Evolutionary conservation across 2,329 filamentous ascomycete genomes (phyloP), one percentile per base, ranked within the genome.

Genomic region (Hypoxylon sp.): DNA sequence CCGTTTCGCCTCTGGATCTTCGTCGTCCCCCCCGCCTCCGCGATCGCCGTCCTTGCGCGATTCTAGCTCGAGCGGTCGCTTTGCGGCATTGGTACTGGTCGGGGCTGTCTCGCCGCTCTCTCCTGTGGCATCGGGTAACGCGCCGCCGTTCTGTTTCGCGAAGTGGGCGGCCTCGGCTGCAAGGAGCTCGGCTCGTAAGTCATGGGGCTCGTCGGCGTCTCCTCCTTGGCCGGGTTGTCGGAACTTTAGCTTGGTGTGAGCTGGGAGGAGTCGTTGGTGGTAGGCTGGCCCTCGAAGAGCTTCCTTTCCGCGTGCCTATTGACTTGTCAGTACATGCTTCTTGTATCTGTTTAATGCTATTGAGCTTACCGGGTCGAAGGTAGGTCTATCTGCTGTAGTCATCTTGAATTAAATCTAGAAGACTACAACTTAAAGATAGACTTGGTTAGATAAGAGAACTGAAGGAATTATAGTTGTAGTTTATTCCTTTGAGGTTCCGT

Each of bases 191-290:
- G 91, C 88, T 63, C 91, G 87, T 43, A 99, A 82, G 70, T 99
- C 93, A 68, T 89, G 90, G 50, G 80, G 75, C 36, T 75, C 69
- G 60, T 95, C 91, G 25, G 87, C 87, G 59, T 86, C 87, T 60
- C 90, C 90, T 64, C 94, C 94, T 76, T 99, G 94, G 32, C 91
- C 92, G n/a, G 88, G 81, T 76, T 94, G 84, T 55, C 87, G 85
- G 69, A 87, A 89, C 76, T 99, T 99, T 68, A 99, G 86, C 59
- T 90, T 87, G 8, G 90, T 97, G 72, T 99, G 89, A 21, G 94
- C 94, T 23, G 94, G 93, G 9, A 97, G 86, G 11, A 97, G 88
- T 64, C 94, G 89, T 74, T 97, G 93, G 71, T 99, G 94, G 77
- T 97, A 97, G 64, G 91, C 93, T 38, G 91, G 90, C 36, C 94